These are phyloP conservation scores for Tuber melanosporum DNA, from an alignment of 495 filamentous ascomycete species.

Conservation along the genomic window DNA sequence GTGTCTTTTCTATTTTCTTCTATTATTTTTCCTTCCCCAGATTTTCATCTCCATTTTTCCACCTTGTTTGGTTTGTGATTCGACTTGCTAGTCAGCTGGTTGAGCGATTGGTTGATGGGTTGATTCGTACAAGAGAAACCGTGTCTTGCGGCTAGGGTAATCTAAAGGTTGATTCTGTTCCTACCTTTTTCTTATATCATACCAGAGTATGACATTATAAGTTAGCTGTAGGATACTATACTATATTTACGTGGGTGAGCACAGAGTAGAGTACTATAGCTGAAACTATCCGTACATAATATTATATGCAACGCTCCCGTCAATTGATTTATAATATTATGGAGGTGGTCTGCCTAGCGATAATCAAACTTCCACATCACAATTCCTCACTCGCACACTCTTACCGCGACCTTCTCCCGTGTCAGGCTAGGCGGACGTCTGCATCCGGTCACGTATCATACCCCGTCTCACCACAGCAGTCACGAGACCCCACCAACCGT, in stretches of 20 bases:
- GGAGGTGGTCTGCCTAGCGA: background rate
- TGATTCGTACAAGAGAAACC: slow-evolving; percentile 5
- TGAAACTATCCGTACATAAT: background rate
- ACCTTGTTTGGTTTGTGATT: background rate
- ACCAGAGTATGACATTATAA: background rate
- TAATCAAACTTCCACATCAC: background rate
- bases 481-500: background rate
- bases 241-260: background rate
- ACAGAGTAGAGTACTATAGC: background rate
- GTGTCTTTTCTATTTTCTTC: slow-evolving; percentile 5
- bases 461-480: background rate
- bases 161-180: background rate
- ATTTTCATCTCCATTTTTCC: slow-evolving; percentile 26
- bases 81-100: background rate
- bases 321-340: background rate
- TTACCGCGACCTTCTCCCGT: background rate
- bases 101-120: background rate
- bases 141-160: slow-evolving; percentile 27
- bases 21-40: slow-evolving; percentile 2
- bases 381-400: background rate
- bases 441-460: background rate
- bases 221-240: background rate
- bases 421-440: background rate
- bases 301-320: background rate
- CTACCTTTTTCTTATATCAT: background rate